Conservation (phyloP, 495 filamentous ascomycete genomes). For the Durotheca rogersii region DNA sequence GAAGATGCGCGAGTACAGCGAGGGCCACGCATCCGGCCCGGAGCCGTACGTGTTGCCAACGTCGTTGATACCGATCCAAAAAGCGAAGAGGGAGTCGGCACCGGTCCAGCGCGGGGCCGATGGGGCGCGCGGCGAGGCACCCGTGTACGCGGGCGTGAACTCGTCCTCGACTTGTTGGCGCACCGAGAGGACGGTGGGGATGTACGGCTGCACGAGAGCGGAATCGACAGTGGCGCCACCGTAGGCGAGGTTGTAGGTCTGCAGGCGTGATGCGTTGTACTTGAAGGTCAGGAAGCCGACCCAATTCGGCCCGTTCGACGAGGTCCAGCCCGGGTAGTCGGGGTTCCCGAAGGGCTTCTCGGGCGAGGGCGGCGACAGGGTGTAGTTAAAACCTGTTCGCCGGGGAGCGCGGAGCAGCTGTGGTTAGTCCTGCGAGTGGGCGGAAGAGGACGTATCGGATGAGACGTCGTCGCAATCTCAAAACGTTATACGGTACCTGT, state of each 20-base stretch:
- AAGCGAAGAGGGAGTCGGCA: conserved; percentile 60
- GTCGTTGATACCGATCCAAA: conserved; percentile 83
- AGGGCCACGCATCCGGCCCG: conserved; percentile 34
- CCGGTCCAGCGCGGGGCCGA: conserved; percentile 59
- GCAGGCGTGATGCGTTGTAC: conserved; percentile 60
- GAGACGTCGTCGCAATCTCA: too few species aligned
- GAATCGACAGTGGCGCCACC: conserved; percentile 69
- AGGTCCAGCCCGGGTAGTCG: conserved; percentile 58
- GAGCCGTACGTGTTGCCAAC: conserved; percentile 63
- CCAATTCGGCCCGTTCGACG: conserved; percentile 66
- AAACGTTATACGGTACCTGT: conserved; percentile 35
- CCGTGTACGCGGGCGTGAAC: conserved; percentile 50
- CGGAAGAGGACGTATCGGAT: too few species aligned
- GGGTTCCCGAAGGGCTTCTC: conserved; percentile 79
- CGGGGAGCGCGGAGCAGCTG: too few species aligned
- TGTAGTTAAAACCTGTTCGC: conserved; percentile 61
- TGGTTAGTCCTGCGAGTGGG: too few species aligned
- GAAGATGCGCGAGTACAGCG: conserved; percentile 57
- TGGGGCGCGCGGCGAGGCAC: conserved; percentile 33
- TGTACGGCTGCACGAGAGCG: conserved; percentile 53
- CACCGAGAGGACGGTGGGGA: conserved; percentile 55
- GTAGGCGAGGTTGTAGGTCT: conserved; percentile 69
- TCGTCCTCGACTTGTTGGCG: conserved; percentile 56
- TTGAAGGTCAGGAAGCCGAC: conserved; percentile 62
- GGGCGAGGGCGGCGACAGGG: conserved; percentile 58